phyloP scores from a whole-genome alignment of 306 rosid genomes.

The Pterocarpus santalinus region DNA sequence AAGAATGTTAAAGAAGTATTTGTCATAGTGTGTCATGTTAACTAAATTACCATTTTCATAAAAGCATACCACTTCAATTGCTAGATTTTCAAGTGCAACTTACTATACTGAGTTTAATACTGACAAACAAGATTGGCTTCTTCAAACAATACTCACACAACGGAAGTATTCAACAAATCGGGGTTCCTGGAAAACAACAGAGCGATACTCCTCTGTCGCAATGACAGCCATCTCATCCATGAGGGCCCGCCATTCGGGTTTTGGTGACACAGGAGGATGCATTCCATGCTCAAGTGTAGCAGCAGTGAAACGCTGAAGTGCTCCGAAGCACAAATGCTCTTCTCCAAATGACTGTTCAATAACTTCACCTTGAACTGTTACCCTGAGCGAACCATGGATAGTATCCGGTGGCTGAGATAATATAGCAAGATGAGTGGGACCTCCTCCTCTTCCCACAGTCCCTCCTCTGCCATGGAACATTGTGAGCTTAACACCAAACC shows the following conservation, averaged over 20 bases:
- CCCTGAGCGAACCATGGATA: constrained; percentile 84
- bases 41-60: constrained; percentile 4
- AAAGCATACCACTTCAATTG: constrained; percentile 6
- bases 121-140: background rate
- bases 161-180: constrained; percentile 89
- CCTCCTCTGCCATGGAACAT: constrained; percentile 97
- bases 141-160: constrained; percentile 58
- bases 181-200: constrained; percentile 84
- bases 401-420: constrained; percentile 92
- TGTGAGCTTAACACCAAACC: constrained; percentile 77
- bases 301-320: constrained; percentile 88
- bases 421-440: constrained; percentile 91
- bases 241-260: constrained; percentile 93
- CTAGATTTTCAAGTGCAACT: constrained; percentile 28
- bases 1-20: background rate
- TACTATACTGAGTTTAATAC: background rate
- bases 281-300: constrained; percentile 97
- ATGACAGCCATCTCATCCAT: constrained; percentile 86
- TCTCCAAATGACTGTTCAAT: constrained; percentile 92
- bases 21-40: background rate
- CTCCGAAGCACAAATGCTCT: constrained; percentile 88
- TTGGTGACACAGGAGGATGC: constrained; percentile 81
- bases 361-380: constrained; percentile 93
- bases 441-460: constrained; percentile 93
- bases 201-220: constrained; percentile 81